Evolutionary conservation across 2,329 filamentous ascomycete species (phyloP).

Genomic region (Westerdykella ornata): DNA sequence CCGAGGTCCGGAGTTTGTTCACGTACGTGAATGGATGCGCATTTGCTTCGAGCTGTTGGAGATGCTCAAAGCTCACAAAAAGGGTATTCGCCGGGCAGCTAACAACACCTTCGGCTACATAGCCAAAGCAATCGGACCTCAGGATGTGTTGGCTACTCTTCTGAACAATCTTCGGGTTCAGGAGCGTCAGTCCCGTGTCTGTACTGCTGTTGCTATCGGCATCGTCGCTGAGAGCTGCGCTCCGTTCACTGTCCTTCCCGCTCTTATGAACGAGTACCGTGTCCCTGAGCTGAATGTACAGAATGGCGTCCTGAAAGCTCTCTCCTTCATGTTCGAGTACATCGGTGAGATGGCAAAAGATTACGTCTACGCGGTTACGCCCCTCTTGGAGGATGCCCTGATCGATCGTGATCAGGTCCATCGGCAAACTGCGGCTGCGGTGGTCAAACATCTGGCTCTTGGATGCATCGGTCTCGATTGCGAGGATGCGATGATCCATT

Average conservation of each 20-base stretch:
- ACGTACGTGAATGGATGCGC: constrained; percentile 98
- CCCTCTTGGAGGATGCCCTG: constrained; percentile 89
- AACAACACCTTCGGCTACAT: constrained; percentile 99
- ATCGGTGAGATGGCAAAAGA: constrained; percentile 99
- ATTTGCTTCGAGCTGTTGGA: constrained; percentile 98
- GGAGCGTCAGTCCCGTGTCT: constrained; percentile 95
- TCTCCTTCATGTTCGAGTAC: constrained; percentile 97
- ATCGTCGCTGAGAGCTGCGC: constrained; percentile 98
- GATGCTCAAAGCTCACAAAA: constrained; percentile 99
- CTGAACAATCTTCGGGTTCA: constrained; percentile 96
- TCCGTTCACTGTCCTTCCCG: constrained; percentile 96
- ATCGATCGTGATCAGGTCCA: constrained; percentile 98
- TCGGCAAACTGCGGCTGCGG: constrained; percentile 88
- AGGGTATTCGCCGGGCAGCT: constrained; percentile 93
- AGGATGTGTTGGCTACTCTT: constrained; percentile 91
- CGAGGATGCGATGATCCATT: constrained; percentile 96
- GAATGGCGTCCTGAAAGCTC: constrained; percentile 93
- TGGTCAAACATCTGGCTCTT: constrained; percentile 95
- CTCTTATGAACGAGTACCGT: constrained; percentile 98
- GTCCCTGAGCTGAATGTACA: constrained; percentile 98
- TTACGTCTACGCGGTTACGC: constrained; percentile 97
- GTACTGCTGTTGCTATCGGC: constrained; percentile 95
- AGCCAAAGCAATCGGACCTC: constrained; percentile 95
- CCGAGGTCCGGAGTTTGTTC: constrained; percentile 91
- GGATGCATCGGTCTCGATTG: constrained; percentile 97